Conservation (phyloP, 2,329 filamentous ascomycete genomes). For the Claviceps sorghi region DNA sequence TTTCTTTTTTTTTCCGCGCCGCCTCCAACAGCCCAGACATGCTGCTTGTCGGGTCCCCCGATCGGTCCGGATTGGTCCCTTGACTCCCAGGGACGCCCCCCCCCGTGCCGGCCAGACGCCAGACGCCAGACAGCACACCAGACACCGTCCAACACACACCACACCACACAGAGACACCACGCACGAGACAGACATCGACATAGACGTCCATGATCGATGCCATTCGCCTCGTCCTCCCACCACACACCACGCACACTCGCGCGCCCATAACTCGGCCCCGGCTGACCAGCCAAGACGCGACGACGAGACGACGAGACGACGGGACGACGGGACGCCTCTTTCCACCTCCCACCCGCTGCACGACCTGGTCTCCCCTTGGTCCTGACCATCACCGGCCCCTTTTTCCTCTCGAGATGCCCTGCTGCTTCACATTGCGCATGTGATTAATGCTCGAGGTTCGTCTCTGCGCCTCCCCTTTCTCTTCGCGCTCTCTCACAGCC, state of each 20-base stretch:
- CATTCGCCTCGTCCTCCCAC: too few relatives aligned
- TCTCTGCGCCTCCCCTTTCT: not conserved
- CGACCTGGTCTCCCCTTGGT: not conserved
- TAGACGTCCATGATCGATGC: too few relatives aligned
- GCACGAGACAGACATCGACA: too few relatives aligned
- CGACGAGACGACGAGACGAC: not conserved
- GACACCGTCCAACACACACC: too few relatives aligned
- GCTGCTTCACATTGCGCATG: not conserved
- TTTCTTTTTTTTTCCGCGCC: not conserved
- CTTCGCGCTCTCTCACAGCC: not conserved
- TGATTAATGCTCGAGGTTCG: conserved; percentile 2
- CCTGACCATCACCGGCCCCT: not conserved
- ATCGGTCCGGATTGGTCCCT: not conserved
- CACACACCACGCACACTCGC: too few relatives aligned
- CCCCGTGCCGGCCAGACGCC: not conserved
- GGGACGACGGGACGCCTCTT: not conserved
- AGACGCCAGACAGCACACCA: too few relatives aligned
- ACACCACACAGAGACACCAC: too few relatives aligned
- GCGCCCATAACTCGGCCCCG: too few relatives aligned
- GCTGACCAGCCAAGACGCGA: too few relatives aligned
- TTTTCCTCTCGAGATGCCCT: conserved; percentile 3
- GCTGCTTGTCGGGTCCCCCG: not conserved
- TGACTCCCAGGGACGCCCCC: not conserved
- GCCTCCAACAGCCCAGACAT: not conserved
- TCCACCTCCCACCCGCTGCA: too few relatives aligned